Evolutionary conservation across 768 basidiomycete species (phyloP).

Genomic region (Pleurotus pulmonarius): DNA sequence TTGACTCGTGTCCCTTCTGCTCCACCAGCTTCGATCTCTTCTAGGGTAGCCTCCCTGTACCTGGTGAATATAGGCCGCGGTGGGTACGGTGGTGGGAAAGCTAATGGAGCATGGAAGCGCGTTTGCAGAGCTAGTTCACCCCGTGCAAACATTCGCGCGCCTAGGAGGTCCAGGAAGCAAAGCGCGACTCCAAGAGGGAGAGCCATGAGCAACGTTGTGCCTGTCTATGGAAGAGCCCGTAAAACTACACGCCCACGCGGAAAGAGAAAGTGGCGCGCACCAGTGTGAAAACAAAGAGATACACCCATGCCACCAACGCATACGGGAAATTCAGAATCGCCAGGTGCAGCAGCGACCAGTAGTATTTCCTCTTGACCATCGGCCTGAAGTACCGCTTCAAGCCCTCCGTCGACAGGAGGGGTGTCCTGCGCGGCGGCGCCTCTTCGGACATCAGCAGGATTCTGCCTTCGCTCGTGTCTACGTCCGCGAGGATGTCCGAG

Average conservation of each 20-base stretch:
- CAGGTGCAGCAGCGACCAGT: conserved; percentile 64
- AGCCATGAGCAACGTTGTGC: conserved; percentile 76
- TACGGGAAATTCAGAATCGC: conserved; percentile 75
- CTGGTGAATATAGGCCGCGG: conserved; percentile 76
- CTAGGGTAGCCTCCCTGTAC: conserved; percentile 38
- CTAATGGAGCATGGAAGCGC: conserved; percentile 64
- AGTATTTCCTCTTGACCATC: conserved; percentile 52
- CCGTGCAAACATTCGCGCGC: conserved; percentile 66
- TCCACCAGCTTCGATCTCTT: conserved; percentile 40
- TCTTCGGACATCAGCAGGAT: conserved; percentile 9
- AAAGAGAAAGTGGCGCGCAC: conserved; percentile 39
- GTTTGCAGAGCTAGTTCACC: conserved; percentile 73
- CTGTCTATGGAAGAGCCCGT: conserved; percentile 42
- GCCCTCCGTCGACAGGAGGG: conserved; percentile 27
- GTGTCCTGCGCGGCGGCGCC: conserved; percentile 1
- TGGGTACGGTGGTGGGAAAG: conserved; percentile 61
- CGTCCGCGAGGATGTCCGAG: conserved; percentile 26
- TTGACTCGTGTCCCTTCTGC: conserved; percentile 45
- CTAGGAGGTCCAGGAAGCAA: conserved; percentile 74
- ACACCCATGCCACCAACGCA: conserved; percentile 74
- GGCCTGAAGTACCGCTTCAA: conserved; percentile 68
- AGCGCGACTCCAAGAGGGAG: conserved; percentile 74
- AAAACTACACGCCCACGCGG: neutral
- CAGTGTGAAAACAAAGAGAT: conserved; percentile 76
- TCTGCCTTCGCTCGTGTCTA: conserved; percentile 16